Evolutionary conservation across 140 eudicot species (phyloP).

Genomic region (Erigeron philadelphicus): DNA sequence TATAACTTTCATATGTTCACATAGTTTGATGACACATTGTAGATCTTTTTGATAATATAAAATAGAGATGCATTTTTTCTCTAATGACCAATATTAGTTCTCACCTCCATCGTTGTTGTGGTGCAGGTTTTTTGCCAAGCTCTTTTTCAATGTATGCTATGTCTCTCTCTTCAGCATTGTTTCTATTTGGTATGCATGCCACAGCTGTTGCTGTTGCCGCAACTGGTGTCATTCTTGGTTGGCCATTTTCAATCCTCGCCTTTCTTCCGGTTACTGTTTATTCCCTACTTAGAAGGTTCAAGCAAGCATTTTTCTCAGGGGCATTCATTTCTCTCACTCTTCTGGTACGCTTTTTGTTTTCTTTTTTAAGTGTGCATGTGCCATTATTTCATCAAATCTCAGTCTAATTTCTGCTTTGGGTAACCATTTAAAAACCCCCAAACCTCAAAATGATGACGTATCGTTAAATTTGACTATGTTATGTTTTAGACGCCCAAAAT

Average conservation of each 20-base stretch:
- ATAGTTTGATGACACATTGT: neutral
- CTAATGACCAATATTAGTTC: neutral
- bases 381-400: neutral
- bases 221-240: conserved; percentile 86
- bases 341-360: conserved; percentile 41
- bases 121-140: conserved; percentile 89
- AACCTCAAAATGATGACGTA: neutral
- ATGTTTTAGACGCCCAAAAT: neutral
- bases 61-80: conserved; percentile 3
- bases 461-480: neutral
- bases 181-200: conserved; percentile 61
- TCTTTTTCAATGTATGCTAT: conserved; percentile 94
- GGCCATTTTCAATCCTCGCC: conserved; percentile 93
- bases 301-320: conserved; percentile 72
- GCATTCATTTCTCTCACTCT: conserved; percentile 47
- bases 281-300: conserved; percentile 65
- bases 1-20: neutral
- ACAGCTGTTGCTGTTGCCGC: conserved; percentile 85
- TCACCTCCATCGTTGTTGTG: conserved; percentile 11
- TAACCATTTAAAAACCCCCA: neutral
- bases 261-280: conserved; percentile 80
- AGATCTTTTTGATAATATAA: conserved; percentile 7
- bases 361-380: neutral
- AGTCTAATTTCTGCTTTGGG: neutral
- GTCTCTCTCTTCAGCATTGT: conserved; percentile 83